Evolutionary conservation across 2,329 filamentous ascomycete genomes (phyloP).

Genomic region (Tolypocladium sp.): DNA sequence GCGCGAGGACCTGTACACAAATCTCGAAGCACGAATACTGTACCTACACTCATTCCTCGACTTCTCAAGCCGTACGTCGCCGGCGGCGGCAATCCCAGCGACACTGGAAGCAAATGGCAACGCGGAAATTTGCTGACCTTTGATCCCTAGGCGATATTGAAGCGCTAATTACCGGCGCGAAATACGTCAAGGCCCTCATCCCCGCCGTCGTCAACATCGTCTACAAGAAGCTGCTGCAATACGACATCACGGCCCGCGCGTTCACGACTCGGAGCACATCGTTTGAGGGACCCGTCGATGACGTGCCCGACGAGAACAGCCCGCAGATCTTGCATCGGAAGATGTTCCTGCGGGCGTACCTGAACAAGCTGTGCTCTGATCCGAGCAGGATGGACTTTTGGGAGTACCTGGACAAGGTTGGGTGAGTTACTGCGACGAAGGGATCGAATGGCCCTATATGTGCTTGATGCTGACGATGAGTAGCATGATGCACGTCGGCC

Average conservation of each 20-base stretch:
- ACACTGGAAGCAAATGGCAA: background rate
- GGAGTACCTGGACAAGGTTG: constrained; percentile 78
- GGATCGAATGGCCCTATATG: background rate
- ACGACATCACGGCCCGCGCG: constrained; percentile 73
- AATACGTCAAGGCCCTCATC: constrained; percentile 75
- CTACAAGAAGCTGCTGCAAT: constrained; percentile 71
- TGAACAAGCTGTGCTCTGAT: constrained; percentile 66
- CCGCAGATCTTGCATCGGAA: constrained; percentile 71
- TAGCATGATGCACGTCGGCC: constrained; percentile 73
- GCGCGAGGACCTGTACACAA: constrained; percentile 62
- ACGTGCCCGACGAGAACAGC: constrained; percentile 54
- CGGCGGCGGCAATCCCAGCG: background rate
- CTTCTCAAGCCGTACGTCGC: constrained; percentile 55
- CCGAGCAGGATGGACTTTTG: constrained; percentile 69
- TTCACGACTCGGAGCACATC: constrained; percentile 57
- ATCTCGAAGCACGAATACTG: constrained; percentile 57
- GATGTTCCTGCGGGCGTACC: constrained; percentile 68
- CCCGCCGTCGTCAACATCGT: constrained; percentile 78
- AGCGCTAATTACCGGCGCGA: constrained; percentile 57
- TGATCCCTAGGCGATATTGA: constrained; percentile 56
- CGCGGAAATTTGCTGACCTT: background rate
- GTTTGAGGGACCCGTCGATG: constrained; percentile 59
- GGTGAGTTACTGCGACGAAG: constrained; percentile 33
- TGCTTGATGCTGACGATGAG: background rate
- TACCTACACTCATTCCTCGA: constrained; percentile 72